Conservation (phyloP, 2,329 filamentous ascomycete species). For the Fusarium verticillioides region DNA sequence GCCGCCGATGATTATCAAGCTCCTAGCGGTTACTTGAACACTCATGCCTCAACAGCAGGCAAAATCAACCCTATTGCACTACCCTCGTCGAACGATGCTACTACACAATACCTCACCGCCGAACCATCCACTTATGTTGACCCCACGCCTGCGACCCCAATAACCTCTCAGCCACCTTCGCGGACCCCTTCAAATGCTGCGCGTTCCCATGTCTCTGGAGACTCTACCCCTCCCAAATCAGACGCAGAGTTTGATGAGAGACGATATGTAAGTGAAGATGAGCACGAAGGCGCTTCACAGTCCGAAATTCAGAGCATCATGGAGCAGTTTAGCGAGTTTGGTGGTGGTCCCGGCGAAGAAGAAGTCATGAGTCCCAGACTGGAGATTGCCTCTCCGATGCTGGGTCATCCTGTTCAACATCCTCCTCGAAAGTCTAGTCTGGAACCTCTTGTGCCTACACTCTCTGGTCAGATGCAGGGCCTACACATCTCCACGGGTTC, state of each 20-base stretch:
- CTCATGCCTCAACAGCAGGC: slow-evolving; percentile 59
- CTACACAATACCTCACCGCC: slow-evolving; percentile 59
- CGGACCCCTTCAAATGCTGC: slow-evolving; percentile 67
- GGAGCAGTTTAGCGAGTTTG: slow-evolving; percentile 88
- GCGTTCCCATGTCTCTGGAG: slow-evolving; percentile 57
- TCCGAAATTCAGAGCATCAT: slow-evolving; percentile 97
- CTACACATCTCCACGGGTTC: slow-evolving; percentile 55
- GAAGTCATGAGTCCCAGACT: slow-evolving; percentile 93
- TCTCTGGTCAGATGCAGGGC: slow-evolving; percentile 60
- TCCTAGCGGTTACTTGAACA: slow-evolving; percentile 39
- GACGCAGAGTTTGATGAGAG: slow-evolving; percentile 67
- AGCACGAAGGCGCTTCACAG: slow-evolving; percentile 75
- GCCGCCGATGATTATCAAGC: slow-evolving; percentile 25
- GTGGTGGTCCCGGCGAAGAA: slow-evolving; percentile 76
- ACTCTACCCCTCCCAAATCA: slow-evolving; percentile 65
- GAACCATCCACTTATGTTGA: slow-evolving; percentile 64
- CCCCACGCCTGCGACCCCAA: slow-evolving; percentile 67
- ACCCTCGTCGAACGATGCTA: slow-evolving; percentile 49
- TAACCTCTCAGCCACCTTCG: slow-evolving; percentile 66
- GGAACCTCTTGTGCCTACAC: slow-evolving; percentile 70
- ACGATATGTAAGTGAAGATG: slow-evolving; percentile 67
- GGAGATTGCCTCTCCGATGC: slow-evolving; percentile 82
- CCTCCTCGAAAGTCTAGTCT: slow-evolving; percentile 89
- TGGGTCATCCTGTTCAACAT: slow-evolving; percentile 74
- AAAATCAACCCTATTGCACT: slow-evolving; percentile 60